Percentiles rank a stretch among this genome's conserved stretches.
Evolutionary conservation across 768 basidiomycete genomes (phyloP).

Genomic region (Russula olivacea): DNA sequence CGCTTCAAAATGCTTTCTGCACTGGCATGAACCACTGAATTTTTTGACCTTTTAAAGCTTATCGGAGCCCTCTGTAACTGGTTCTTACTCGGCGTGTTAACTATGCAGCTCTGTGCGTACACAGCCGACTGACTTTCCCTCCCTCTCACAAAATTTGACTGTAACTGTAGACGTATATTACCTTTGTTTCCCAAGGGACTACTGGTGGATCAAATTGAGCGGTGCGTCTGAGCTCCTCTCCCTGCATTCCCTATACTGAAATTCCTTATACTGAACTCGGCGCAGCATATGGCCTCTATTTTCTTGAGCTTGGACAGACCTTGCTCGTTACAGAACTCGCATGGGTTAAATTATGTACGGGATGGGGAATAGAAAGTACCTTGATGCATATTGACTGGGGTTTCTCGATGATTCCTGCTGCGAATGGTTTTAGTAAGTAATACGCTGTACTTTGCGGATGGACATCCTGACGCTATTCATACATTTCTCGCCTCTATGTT

Average conservation of each 20-base stretch:
- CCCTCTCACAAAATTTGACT: background rate
- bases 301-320: slow-evolving; percentile 3
- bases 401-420: background rate
- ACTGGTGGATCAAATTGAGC: background rate
- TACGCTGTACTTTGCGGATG: background rate
- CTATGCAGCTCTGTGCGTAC: slow-evolving; percentile 11
- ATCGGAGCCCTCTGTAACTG: slow-evolving; percentile 4
- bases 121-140: background rate
- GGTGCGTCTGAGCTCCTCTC: background rate
- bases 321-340: background rate
- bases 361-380: background rate
- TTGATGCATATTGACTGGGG: background rate
- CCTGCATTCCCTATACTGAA: background rate
- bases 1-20: background rate
- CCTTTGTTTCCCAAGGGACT: background rate
- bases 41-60: background rate
- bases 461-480: background rate
- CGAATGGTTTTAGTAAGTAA: background rate
- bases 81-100: slow-evolving; percentile 7
- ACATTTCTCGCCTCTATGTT: too few species aligned
- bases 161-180: slow-evolving; percentile 2
- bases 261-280: background rate
- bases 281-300: slow-evolving; percentile 11
- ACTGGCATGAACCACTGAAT: background rate
- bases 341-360: background rate